A percentile compares a stretch with the other conserved stretches of the same genome.
These are phyloP conservation scores for Tulasnella sp. DNA, from an alignment of 768 basidiomycete species.

Conservation along the genomic window DNA sequence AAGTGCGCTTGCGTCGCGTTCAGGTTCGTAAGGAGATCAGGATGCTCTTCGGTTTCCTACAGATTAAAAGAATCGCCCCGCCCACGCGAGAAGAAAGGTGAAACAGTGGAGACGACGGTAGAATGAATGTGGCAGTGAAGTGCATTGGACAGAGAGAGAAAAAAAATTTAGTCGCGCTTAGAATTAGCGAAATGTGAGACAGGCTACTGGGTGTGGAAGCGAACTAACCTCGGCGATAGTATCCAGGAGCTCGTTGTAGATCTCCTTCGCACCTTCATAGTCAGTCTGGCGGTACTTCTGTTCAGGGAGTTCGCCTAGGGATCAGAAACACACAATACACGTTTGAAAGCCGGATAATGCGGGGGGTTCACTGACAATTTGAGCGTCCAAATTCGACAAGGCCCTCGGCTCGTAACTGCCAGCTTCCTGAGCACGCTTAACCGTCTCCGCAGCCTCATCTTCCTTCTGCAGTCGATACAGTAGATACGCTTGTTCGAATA, in stretches of 20 bases:
- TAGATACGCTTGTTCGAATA: constrained; percentile 76
- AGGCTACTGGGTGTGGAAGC: neutral
- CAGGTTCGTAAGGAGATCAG: constrained; percentile 83
- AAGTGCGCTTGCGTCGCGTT: constrained; percentile 75
- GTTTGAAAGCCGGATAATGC: neutral
- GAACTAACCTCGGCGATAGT: constrained; percentile 67
- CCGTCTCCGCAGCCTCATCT: constrained; percentile 56
- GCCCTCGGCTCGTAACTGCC: constrained; percentile 48
- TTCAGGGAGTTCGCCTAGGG: constrained; percentile 17
- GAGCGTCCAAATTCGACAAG: constrained; percentile 76
- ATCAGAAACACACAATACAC: constrained; percentile 28
- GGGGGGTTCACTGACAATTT: constrained; percentile 59
- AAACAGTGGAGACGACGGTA: constrained; percentile 3
- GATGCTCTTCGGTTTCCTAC: constrained; percentile 81
- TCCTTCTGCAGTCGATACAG: constrained; percentile 80
- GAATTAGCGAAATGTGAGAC: neutral
- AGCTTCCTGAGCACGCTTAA: constrained; percentile 46
- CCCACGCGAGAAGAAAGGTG: neutral
- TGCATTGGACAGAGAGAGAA: neutral
- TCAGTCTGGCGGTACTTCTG: constrained; percentile 76
- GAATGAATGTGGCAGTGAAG: neutral
- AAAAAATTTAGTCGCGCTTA: too few relatives aligned
- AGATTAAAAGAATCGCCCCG: neutral
- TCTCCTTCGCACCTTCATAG: constrained; percentile 66
- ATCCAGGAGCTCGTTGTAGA: constrained; percentile 79